Percentiles rank a stretch among this genome's conserved stretches.
Evolutionary conservation across 106 monocot species (phyloP).

Genomic region (Apostasia shenzhenica): DNA sequence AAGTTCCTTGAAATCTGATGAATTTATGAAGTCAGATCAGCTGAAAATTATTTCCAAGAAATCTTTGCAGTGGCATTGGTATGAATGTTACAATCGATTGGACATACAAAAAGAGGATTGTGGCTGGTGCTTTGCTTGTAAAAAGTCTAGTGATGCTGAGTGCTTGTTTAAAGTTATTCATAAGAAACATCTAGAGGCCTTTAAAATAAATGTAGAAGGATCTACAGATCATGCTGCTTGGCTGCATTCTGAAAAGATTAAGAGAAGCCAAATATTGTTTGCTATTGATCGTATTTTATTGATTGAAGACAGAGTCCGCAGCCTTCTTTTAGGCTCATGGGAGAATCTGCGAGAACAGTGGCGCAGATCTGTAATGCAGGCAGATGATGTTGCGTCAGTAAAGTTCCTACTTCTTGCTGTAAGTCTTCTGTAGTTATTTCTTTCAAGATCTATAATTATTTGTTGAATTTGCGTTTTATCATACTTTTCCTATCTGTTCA

Average conservation of each 20-base stretch:
- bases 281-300: constrained; percentile 50
- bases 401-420: constrained; percentile 64
- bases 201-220: constrained; percentile 21
- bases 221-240: constrained; percentile 16
- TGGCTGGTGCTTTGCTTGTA: constrained; percentile 91
- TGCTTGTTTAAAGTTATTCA: constrained; percentile 53
- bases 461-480: no score
- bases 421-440: constrained; percentile 22
- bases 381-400: constrained; percentile 52
- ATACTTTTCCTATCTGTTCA: no score
- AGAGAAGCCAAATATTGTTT: constrained; percentile 46
- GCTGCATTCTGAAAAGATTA: constrained; percentile 34
- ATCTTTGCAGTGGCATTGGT: constrained; percentile 25
- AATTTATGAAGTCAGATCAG: constrained; percentile 49
- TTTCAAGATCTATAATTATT: not conserved
- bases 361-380: constrained; percentile 56
- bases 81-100: constrained; percentile 32
- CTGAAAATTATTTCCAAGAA: constrained; percentile 48
- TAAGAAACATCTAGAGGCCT: constrained; percentile 32
- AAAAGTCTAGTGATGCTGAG: constrained; percentile 28
- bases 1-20: constrained; percentile 24
- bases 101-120: constrained; percentile 66
- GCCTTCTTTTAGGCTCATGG: constrained; percentile 85
- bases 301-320: constrained; percentile 56
- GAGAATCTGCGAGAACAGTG: constrained; percentile 58